phyloP scores from a whole-genome alignment of 345 rosid species.

The Gossypium arboreum region DNA sequence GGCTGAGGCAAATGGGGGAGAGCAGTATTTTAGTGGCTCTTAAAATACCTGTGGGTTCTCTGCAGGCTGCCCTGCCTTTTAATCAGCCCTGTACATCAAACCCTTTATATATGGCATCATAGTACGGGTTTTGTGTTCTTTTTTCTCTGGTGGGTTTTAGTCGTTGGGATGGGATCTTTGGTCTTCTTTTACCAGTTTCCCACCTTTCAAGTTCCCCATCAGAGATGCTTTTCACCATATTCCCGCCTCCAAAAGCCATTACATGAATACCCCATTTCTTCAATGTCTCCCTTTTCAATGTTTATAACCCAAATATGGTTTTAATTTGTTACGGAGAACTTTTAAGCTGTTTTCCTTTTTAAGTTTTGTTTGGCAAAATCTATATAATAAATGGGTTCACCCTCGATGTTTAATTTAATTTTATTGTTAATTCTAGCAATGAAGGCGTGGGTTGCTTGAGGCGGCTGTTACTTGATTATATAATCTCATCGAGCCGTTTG shows the following conservation, averaged over 20 bases:
- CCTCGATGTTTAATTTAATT: neutral
- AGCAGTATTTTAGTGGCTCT: conserved; percentile 12
- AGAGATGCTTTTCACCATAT: neutral
- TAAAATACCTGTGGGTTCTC: conserved; percentile 17
- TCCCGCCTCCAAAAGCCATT: conserved; percentile 15
- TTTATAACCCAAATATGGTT: neutral
- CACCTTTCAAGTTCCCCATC: neutral
- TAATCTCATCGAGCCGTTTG: no score
- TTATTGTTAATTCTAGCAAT: neutral
- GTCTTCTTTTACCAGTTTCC: neutral
- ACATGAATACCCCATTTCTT: neutral
- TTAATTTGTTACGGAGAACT: neutral
- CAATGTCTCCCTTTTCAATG: neutral
- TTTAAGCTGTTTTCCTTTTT: neutral
- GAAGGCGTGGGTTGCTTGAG: neutral
- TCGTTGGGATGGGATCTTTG: neutral
- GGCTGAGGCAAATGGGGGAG: conserved; percentile 16
- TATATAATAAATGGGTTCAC: neutral
- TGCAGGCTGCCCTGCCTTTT: conserved; percentile 11
- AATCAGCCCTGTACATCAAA: conserved; percentile 12
- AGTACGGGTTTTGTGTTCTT: conserved; percentile 13
- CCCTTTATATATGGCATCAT: conserved; percentile 8
- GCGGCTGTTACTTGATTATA: neutral
- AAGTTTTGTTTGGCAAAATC: neutral
- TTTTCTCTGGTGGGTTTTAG: neutral